These are phyloP conservation scores for Eucalyptus cloeziana DNA, from an alignment of 345 rosid species.

Conservation along the genomic window DNA sequence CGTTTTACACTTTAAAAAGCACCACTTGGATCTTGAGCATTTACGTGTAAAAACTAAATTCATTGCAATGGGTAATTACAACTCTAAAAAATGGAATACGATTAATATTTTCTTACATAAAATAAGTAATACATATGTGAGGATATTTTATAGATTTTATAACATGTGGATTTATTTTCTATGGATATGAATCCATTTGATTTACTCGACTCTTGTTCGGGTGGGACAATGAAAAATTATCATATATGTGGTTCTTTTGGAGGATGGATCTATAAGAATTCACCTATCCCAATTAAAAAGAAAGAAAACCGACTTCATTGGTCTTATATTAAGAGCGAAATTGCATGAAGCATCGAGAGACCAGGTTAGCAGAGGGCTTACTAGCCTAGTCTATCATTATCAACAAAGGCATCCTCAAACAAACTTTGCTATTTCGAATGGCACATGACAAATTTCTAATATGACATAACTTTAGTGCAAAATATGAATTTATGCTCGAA, in stretches of 20 bases:
- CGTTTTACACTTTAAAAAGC: not conserved
- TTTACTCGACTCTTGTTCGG: not conserved
- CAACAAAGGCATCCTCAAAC: accelerated
- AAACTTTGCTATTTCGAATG: not conserved
- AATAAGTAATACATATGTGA: not conserved
- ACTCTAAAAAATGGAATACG: not conserved
- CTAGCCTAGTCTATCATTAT: not conserved
- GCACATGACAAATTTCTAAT: not conserved
- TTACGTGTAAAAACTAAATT: not conserved
- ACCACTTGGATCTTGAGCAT: not conserved
- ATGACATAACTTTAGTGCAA: not conserved
- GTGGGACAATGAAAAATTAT: not conserved
- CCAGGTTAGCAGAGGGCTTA: not conserved
- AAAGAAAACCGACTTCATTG: not conserved
- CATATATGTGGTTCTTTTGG: accelerated
- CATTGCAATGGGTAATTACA: not conserved
- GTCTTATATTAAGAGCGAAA: not conserved
- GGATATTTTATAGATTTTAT: not conserved
- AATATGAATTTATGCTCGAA: accelerated
- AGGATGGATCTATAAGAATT: not conserved
- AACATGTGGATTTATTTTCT: not conserved
- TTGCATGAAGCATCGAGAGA: not conserved
- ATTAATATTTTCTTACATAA: not conserved
- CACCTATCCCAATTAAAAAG: not conserved
- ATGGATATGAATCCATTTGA: not conserved